Evolutionary conservation across 148 eudicot species (phyloP), one percentile per base, ranked within the genome.

Genomic region (Chenopodium suecicum): DNA sequence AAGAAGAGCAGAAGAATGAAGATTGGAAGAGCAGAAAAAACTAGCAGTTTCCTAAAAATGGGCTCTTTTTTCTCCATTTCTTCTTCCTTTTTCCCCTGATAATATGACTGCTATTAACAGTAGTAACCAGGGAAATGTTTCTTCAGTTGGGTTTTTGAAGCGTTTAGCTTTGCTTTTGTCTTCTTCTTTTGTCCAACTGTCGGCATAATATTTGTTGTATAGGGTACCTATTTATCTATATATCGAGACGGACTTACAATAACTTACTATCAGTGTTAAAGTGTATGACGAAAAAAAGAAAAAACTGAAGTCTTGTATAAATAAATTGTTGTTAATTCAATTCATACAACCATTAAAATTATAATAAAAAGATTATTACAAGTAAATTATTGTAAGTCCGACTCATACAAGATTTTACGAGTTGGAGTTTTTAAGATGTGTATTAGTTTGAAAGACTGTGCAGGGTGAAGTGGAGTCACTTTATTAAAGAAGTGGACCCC

Each of bases 61-160:
- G 81, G 82, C 23, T 85, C 87, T 62, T 81, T 85, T 76, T 85
- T 85, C 82, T 85, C 82, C 87, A 85, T 78, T 8, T 16, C 64
- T 32, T 73, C 44, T 41, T 23, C 37, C 25, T 32, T n/a, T 19
- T 66, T 25, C 17, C 46, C 44, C 74, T 73, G 69, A 73, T 34
- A 46, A 47, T 6, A 44, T 41, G 63, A 72, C 60, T 60, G 34
- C 41, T 25, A 29, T 17, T 64, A 74, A 80, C 29, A 20, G 32
- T 71, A 32, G 31, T 41, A 41, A 6, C 47, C 75, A 44, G 75
- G n/a, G 4, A 72, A 72, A 72, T 69, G 9, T 44, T 64, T 31
- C 1, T 68, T 48, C 69, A 46, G 67, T 31, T 17, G 3, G 10
- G 11, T 13, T 74, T 74, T 48, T 25, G 63, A 50, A 48, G 77